Evolutionary conservation across 306 rosid genomes (phyloP).

Genomic region (Trifolium repens): DNA sequence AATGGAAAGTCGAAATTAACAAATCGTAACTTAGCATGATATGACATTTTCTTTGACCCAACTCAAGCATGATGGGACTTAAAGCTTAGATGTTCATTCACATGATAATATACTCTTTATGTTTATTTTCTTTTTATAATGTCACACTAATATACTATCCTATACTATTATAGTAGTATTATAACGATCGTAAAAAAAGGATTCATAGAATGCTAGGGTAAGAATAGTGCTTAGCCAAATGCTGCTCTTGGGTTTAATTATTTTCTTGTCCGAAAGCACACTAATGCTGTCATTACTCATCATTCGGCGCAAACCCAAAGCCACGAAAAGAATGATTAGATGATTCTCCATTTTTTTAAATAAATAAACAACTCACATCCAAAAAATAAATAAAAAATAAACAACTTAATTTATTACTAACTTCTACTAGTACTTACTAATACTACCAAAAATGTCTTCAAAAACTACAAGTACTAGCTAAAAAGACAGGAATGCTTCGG

Average conservation of each 20-base stretch:
- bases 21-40: slow-evolving; percentile 28
- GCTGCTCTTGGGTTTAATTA: not conserved
- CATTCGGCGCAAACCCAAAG: not conserved
- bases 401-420: too few relatives aligned
- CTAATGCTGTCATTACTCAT: not conserved
- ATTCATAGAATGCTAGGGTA: not conserved
- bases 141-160: not conserved
- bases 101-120: not conserved
- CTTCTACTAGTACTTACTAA: too few relatives aligned
- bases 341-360: not conserved
- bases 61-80: slow-evolving; percentile 37
- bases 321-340: not conserved
- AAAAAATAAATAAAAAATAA: too few relatives aligned
- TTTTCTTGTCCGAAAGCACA: slow-evolving; percentile 2
- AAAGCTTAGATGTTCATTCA: slow-evolving; percentile 26
- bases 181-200: not conserved
- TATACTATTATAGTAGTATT: too few relatives aligned
- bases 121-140: too few relatives aligned
- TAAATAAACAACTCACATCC: too few relatives aligned
- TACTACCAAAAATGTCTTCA: too few relatives aligned
- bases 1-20: not conserved
- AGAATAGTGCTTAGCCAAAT: not conserved
- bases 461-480: too few relatives aligned
- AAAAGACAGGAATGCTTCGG: too few relatives aligned
- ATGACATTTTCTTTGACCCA: not conserved